Percentiles rank a stretch among this genome's conserved stretches.
phyloP scores from a whole-genome alignment of 345 rosid species.

The Salix viminalis region DNA sequence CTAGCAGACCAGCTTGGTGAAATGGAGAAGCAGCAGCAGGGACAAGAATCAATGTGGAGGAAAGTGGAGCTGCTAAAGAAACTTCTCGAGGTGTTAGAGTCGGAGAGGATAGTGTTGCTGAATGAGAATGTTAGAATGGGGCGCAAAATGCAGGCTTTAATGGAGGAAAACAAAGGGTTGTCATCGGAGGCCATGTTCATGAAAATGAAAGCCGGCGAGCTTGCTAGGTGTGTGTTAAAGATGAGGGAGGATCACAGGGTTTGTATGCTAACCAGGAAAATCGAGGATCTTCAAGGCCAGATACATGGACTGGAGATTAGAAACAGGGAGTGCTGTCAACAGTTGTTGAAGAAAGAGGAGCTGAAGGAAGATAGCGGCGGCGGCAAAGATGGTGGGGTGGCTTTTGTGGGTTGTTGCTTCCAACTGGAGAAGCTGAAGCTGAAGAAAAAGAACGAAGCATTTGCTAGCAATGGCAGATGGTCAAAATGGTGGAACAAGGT shows the following conservation, averaged over 20 bases:
- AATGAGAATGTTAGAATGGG: constrained; percentile 56
- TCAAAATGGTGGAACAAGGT: constrained; percentile 38
- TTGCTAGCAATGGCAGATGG: not conserved
- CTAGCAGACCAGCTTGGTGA: constrained; percentile 36
- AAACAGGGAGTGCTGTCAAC: constrained; percentile 39
- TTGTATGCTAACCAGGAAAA: constrained; percentile 40
- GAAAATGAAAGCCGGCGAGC: constrained; percentile 58
- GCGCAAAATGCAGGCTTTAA: constrained; percentile 34
- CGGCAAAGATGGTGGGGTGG: not conserved
- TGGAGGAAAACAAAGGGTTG: constrained; percentile 52
- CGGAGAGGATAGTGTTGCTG: constrained; percentile 53
- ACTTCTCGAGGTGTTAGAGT: constrained; percentile 58
- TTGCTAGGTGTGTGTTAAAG: constrained; percentile 49
- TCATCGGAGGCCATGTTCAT: constrained; percentile 47
- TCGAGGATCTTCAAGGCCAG: constrained; percentile 41
- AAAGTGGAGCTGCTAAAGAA: constrained; percentile 58
- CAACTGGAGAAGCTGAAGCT: constrained; percentile 15
- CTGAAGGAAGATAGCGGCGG: not conserved
- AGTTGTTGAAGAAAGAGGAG: constrained; percentile 13
- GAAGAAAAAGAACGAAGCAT: constrained; percentile 3
- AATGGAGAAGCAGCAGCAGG: constrained; percentile 28
- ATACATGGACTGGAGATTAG: constrained; percentile 49
- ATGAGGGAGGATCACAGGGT: constrained; percentile 67
- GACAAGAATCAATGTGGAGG: constrained; percentile 32
- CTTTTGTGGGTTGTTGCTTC: constrained; percentile 19